Evolutionary conservation across 148 eudicot species (phyloP).

Genomic region (Cornus controversa): DNA sequence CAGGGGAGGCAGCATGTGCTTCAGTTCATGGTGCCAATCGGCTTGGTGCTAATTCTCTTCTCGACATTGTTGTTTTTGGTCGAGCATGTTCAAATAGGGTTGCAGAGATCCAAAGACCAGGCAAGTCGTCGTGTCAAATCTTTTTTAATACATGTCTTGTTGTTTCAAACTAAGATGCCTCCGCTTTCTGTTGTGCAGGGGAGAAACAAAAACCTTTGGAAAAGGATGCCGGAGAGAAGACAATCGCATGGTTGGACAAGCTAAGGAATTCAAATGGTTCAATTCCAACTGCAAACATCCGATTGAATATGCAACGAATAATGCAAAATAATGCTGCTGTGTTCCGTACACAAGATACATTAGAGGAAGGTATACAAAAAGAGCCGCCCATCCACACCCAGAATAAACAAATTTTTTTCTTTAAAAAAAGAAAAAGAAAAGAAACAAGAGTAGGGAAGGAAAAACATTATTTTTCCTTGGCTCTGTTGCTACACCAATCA

Average conservation of each 20-base stretch:
- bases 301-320: too few species aligned
- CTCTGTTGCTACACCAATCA: not conserved
- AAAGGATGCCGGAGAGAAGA: constrained; percentile 88
- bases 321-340: constrained; percentile 99
- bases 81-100: constrained; percentile 98
- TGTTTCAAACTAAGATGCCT: constrained; percentile 1
- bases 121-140: constrained; percentile 27
- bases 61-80: constrained; percentile 99
- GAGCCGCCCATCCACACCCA: not conserved
- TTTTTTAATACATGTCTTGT: not conserved
- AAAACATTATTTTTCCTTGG: not conserved
- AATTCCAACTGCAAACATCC: constrained; percentile 75
- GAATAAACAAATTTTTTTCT: not conserved
- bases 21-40: constrained; percentile 99
- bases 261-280: constrained; percentile 85
- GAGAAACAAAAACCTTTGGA: constrained; percentile 78
- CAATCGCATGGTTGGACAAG: constrained; percentile 92
- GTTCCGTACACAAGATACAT: constrained; percentile 85
- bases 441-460: not conserved
- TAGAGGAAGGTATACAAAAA: constrained; percentile 75
- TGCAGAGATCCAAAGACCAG: constrained; percentile 86
- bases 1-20: constrained; percentile 99
- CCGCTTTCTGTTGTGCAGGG: constrained; percentile 41
- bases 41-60: constrained; percentile 98
- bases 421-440: not conserved